Evolutionary conservation across 2,329 filamentous ascomycete species (phyloP).

Genomic region (Paecilomyces formosus): DNA sequence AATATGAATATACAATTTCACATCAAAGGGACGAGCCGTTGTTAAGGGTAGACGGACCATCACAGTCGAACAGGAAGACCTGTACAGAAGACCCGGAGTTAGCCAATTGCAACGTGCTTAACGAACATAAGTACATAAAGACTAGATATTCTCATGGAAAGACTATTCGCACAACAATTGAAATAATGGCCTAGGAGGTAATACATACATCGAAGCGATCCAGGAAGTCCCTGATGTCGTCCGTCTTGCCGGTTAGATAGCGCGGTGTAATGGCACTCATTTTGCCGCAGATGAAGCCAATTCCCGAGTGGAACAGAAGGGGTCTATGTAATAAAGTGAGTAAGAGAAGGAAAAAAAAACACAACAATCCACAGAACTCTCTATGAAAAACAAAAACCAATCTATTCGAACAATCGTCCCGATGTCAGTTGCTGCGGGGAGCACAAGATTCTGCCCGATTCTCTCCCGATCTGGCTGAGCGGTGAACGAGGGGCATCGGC

Average conservation of each 20-base stretch:
- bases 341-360: not conserved
- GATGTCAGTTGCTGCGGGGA: not conserved
- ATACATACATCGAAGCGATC: constrained; percentile 80
- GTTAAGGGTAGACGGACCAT: constrained; percentile 57
- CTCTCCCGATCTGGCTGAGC: too few species aligned
- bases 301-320: not conserved
- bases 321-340: not conserved
- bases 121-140: not conserved
- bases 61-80: constrained; percentile 94
- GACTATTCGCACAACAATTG: not conserved
- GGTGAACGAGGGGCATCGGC: too few species aligned
- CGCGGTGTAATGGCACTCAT: constrained; percentile 22
- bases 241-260: constrained; percentile 71
- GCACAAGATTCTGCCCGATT: not conserved
- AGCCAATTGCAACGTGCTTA: constrained; percentile 6
- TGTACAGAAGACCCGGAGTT: constrained; percentile 30
- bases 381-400: not conserved
- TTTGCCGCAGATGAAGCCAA: not conserved
- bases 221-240: constrained; percentile 74
- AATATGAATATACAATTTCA: constrained; percentile 19
- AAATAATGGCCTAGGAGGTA: not conserved
- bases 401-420: not conserved
- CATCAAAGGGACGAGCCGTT: not conserved
- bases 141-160: not conserved
- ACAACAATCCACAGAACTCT: not conserved